Conservation (phyloP, 176 grass and related monocot species). For the Aegilops speltoides region DNA sequence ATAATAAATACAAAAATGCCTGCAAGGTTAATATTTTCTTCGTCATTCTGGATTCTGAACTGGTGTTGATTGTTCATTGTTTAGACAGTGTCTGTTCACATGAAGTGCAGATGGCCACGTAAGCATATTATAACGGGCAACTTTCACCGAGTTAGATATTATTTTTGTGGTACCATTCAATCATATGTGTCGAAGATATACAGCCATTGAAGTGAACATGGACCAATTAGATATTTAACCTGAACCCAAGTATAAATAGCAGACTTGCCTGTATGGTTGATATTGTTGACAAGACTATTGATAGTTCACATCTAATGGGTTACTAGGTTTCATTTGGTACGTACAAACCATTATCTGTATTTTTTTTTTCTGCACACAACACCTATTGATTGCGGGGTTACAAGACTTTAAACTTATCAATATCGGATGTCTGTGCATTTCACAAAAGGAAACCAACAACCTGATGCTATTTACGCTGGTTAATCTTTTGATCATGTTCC, state of each 20-base stretch:
- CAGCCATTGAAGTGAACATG: background rate
- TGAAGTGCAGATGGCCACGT: conserved; percentile 6
- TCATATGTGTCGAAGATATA: conserved; percentile 1
- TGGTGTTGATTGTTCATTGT: background rate
- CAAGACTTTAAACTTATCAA: background rate
- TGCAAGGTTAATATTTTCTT: conserved; percentile 3
- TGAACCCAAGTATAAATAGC: background rate
- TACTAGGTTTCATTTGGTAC: conserved; percentile 14
- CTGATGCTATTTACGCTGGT: conserved; percentile 23
- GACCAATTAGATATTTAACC: too few relatives aligned
- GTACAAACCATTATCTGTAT: background rate
- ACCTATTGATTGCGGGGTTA: background rate
- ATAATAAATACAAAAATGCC: background rate
- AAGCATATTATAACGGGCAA: background rate
- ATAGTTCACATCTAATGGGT: conserved; percentile 18
- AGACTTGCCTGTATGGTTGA: background rate
- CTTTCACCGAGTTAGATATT: background rate
- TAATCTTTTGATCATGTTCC: conserved; percentile 2
- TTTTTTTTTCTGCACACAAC: background rate
- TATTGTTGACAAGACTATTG: background rate
- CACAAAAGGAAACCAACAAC: background rate
- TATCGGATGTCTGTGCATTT: background rate
- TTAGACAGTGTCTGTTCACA: background rate
- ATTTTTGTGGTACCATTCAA: background rate
- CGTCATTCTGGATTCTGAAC: background rate